Evolutionary conservation across 495 filamentous ascomycete species (phyloP), one percentile per base, ranked within the genome.

Genomic region (Cladorrhinum samala): DNA sequence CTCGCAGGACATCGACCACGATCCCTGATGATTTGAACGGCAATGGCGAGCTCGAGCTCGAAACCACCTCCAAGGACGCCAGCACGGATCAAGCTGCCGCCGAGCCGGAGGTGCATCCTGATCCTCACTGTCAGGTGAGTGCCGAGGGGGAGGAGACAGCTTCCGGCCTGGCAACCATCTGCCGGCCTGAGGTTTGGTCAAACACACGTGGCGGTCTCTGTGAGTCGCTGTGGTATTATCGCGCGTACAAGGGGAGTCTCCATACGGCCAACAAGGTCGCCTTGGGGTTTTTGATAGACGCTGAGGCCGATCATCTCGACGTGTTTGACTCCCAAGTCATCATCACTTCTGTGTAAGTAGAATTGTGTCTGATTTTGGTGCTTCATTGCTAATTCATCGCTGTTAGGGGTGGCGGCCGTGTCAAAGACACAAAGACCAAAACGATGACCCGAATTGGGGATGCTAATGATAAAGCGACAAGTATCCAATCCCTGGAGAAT

Each of bases 151-250:
- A n/a, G n/a, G n/a, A n/a, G n/a, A n/a, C n/a, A n/a, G n/a, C n/a
- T n/a, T n/a, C n/a, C n/a, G n/a, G n/a, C n/a, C n/a, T n/a, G n/a
- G n/a, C n/a, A n/a, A n/a, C n/a, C n/a, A n/a, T n/a, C n/a, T n/a
- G n/a, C n/a, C 33, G 39, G 21, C 55, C 55, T 8, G 2, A 27
- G 7, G 41, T 60, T 0, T 87, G 82, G 81, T 72, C 85, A 24
- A 67, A 85, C 63, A 69, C 58, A 37, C 79, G 89, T 7, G 77
- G 81, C 13, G 77, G 75, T 0, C 61, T 93, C 3, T 85, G 80
- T 54, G 86, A 91, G 59, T 74, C 83, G 1, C 61, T 91, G 1
- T 74, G 77, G 0, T 91, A 85, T 68, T 91, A 81, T 64, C 75
- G 72, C 0, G 59, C 76, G 2, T 79, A 80, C 33, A 83, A 93